Evolutionary conservation across 805 yeast species (phyloP).

Genomic region (Starmerella sp.): DNA sequence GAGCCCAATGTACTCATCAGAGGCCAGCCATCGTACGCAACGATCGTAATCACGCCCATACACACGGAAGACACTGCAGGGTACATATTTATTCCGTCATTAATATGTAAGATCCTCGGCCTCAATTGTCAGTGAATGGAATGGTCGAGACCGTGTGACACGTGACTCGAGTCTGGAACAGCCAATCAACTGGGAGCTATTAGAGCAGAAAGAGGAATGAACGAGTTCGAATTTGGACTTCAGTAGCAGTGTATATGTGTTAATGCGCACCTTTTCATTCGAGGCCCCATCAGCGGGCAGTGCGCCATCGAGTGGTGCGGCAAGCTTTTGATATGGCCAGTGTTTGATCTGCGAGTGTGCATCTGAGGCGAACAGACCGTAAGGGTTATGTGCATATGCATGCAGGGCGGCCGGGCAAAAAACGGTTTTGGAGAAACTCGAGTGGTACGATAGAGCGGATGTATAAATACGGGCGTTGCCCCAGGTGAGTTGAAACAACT

Average conservation of each 20-base stretch:
- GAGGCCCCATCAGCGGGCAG: too few species aligned
- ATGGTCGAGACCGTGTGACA: neutral
- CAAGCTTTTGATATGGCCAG: too few species aligned
- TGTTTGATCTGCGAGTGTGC: too few species aligned
- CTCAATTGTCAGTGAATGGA: neutral
- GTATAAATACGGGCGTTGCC: neutral
- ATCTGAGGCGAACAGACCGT: neutral
- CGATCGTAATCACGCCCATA: neutral
- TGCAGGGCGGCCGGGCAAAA: neutral
- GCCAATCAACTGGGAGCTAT: neutral
- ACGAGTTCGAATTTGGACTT: too few species aligned
- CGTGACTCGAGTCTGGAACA: neutral
- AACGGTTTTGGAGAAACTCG: neutral
- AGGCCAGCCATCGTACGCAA: neutral
- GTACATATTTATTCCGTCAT: neutral
- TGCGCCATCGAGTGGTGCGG: too few species aligned
- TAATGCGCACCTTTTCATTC: too few species aligned
- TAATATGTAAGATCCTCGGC: neutral
- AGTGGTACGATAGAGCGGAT: neutral
- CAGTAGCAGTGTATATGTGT: too few species aligned
- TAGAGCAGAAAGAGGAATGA: too few species aligned
- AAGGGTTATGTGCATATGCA: conserved; percentile 1
- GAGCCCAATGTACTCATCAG: neutral
- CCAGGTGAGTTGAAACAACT: neutral
- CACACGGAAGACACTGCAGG: neutral